These are phyloP conservation scores for Ascochyta pisi DNA, from an alignment of 2,329 filamentous ascomycete genomes.

Conservation along the genomic window DNA sequence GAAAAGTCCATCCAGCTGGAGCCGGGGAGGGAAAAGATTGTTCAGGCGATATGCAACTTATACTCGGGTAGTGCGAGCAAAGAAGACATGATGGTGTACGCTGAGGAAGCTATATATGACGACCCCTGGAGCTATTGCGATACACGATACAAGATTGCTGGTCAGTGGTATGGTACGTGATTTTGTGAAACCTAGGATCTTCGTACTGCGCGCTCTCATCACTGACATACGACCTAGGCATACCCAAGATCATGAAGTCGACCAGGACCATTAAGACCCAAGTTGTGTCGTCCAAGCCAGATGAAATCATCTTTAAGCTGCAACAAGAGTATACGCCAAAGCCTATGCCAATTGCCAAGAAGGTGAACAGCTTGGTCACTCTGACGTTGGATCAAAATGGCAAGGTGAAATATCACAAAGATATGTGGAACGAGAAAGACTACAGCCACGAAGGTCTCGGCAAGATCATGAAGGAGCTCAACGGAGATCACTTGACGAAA, in stretches of 20 bases:
- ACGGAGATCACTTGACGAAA: slow-evolving; percentile 56
- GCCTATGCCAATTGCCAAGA: slow-evolving; percentile 52
- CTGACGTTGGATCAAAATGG: slow-evolving; percentile 64
- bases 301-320: slow-evolving; percentile 57
- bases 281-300: slow-evolving; percentile 48
- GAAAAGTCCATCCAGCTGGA: slow-evolving; percentile 27
- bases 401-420: slow-evolving; percentile 64
- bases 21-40: slow-evolving; percentile 48
- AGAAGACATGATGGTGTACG: slow-evolving; percentile 59
- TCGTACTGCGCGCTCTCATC: background rate
- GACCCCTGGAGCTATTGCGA: slow-evolving; percentile 60
- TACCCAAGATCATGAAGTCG: slow-evolving; percentile 52
- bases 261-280: slow-evolving; percentile 53
- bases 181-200: too few species aligned
- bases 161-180: slow-evolving; percentile 57
- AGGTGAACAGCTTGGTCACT: slow-evolving; percentile 62
- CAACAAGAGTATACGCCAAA: slow-evolving; percentile 57
- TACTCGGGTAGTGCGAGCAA: slow-evolving; percentile 58
- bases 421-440: slow-evolving; percentile 66
- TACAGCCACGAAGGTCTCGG: slow-evolving; percentile 63
- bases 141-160: slow-evolving; percentile 59
- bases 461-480: slow-evolving; percentile 58
- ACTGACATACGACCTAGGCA: slow-evolving; percentile 32
- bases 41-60: slow-evolving; percentile 53
- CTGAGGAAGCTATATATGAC: slow-evolving; percentile 55